Evolutionary conservation across 257 asterid genomes (phyloP), one percentile per base, ranked within the genome.

Genomic region (Vinca minor): DNA sequence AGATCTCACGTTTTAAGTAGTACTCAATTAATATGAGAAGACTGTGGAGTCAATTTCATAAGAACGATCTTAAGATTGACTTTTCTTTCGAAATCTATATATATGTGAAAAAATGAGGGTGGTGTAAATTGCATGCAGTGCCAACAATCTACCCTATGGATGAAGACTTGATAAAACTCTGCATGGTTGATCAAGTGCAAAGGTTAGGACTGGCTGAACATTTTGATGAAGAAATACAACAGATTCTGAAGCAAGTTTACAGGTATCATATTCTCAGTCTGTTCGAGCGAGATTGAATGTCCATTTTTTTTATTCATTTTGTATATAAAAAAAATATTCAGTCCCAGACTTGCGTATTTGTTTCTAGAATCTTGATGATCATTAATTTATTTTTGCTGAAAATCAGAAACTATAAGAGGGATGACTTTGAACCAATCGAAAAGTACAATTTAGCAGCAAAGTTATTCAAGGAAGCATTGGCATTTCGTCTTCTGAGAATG

Each of bases 401-500:
- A 18, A 18, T 14, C 73, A 80, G 88, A 12, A 70, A 59, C 36
- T 50, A 57, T 12, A 62, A 60, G 48, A 46, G 68, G 9, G 20
- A 38, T 6, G 54, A 57, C 17, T 62, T 76, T 58, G 41, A 52
- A 18, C 39, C 67, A 7, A 53, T 3, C 1, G 3, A 39, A 36
- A 18, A 21, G 28, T 53, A 36, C 12, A 50, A 17, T 12, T 26
- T 78, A 21, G 42, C 76, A 11, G 47, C 54, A 34, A 83, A 75
- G 54, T 38, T 83, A 56, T 82, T 52, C 79, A 82, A 86, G 69
- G 90, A 83, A 14, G 83, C 94, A 2, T 35, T 83, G 79, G 78
- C 86, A 45, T 86, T 86, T 73, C 82, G 90, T 26, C 90, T 86
- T 38, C 79, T 86, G 6, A 71, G 90, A 2, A 74, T 71, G 76